Conservation (phyloP, 805 yeast species). For the Kodamaea leandrae region DNA sequence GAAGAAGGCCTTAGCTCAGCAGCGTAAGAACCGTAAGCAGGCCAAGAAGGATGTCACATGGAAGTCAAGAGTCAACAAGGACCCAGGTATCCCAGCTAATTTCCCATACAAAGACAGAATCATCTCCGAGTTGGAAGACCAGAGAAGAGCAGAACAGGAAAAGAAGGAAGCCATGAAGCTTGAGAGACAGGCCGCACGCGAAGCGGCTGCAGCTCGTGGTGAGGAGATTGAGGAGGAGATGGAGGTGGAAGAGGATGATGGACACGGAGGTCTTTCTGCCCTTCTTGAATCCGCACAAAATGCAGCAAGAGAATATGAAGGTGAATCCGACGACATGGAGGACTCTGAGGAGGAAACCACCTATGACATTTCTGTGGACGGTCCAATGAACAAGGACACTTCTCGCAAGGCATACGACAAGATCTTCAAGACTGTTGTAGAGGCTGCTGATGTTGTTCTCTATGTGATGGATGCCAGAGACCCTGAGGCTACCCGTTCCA, state of each 20-base stretch:
- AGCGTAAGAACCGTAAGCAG: slow-evolving; percentile 75
- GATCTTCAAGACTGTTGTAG: slow-evolving; percentile 89
- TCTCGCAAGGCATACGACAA: slow-evolving; percentile 92
- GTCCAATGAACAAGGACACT: slow-evolving; percentile 53
- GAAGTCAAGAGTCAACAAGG: slow-evolving; percentile 81
- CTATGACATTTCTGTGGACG: slow-evolving; percentile 40
- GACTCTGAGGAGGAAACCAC: slow-evolving; percentile 42
- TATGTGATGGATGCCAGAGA: slow-evolving; percentile 98
- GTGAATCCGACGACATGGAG: slow-evolving; percentile 41
- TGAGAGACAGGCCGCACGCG: slow-evolving; percentile 49
- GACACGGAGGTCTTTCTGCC: slow-evolving; percentile 67
- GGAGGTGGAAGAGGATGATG: slow-evolving; percentile 41
- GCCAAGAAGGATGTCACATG: slow-evolving; percentile 92
- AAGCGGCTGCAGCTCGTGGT: slow-evolving; percentile 38
- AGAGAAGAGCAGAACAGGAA: slow-evolving; percentile 54
- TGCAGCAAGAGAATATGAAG: slow-evolving; percentile 75
- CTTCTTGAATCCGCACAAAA: slow-evolving; percentile 84
- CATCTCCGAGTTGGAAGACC: slow-evolving; percentile 65
- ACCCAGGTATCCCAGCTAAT: slow-evolving; percentile 91
- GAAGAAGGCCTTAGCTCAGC: slow-evolving; percentile 91
- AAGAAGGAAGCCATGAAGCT: slow-evolving; percentile 49
- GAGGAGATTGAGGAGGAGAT: slow-evolving; percentile 35
- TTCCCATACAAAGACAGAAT: slow-evolving; percentile 93
- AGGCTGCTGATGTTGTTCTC: slow-evolving; percentile 83
- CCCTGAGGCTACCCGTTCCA: slow-evolving; percentile 92